Evolutionary conservation across 2,329 filamentous ascomycete genomes (phyloP), one percentile per base, ranked within the genome.

Genomic region (Ramularia collo-cygni): DNA sequence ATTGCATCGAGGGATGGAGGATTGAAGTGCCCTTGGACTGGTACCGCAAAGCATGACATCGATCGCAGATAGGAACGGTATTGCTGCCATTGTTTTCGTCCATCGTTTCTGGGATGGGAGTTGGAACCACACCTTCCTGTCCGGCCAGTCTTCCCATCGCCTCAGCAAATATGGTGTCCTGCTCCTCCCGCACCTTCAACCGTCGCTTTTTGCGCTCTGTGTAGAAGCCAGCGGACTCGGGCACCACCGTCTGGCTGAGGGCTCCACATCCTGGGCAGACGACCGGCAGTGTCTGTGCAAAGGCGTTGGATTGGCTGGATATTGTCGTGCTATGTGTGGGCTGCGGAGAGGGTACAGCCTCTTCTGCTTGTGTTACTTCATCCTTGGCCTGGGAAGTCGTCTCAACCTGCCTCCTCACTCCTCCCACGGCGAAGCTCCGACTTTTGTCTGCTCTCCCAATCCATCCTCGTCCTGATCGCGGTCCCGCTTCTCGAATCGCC

Each of bases 11-110:
- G 0, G 92, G 92, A 57, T 94, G 86, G 40, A 77, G 74, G 52
- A 93, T 90, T 4, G 85, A 74, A 12, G 75, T 66, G 6, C 83
- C 85, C 12, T 72, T 69, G 44, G 78, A 77, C 59, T 96, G 82
- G 61, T 96, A 81, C 15, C 83, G 63, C 17, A 98, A 71, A 24
- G 79, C 74, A 60, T 95, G 88, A 56, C 92, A 98, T 55, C 92
- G 79, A 52, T 92, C 83, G 65, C 92, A 98, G 5, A 94, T 29
- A 9, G 44, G 44, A 26, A 33, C 40, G 9, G 38, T 38, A 34
- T 31, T 24, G n/a, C 33, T 29, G 13, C 13, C 8, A 18, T 26
- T 16, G 5, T 28, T 31, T 13, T 29, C 16, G 24, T 44, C 34
- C 17, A 17, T 8, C 7, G 42, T 26, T 14, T 33, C 8, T 9